Conservation (phyloP, 306 rosid genomes). For the Sesbania bispinosa region DNA sequence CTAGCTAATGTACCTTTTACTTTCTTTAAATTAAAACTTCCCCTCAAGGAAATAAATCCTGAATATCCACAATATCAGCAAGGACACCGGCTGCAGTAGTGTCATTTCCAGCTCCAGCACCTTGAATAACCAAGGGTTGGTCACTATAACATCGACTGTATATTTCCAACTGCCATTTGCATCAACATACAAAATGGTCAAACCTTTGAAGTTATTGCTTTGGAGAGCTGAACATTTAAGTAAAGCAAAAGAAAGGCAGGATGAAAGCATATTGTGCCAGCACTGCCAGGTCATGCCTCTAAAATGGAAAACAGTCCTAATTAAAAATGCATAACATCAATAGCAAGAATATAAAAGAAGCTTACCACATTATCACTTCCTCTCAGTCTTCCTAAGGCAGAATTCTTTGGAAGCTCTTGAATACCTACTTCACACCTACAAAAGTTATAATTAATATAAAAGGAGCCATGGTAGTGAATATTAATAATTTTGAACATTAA, state of each 20-base stretch:
- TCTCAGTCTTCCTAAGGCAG: constrained; percentile 83
- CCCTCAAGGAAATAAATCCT: constrained; percentile 59
- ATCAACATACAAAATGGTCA: constrained; percentile 17
- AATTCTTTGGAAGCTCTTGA: constrained; percentile 74
- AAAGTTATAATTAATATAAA: background rate
- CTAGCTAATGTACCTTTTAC: background rate
- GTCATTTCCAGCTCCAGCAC: constrained; percentile 98
- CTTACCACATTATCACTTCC: constrained; percentile 97
- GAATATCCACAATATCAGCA: constrained; percentile 88
- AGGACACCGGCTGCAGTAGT: constrained; percentile 96
- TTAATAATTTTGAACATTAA: background rate
- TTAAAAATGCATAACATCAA: background rate
- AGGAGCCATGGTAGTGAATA: background rate
- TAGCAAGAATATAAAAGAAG: constrained; percentile 4
- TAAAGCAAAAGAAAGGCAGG: background rate
- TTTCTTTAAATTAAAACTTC: background rate
- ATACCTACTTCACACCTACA: constrained; percentile 83
- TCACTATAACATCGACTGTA: constrained; percentile 70
- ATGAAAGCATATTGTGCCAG: background rate
- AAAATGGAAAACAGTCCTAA: background rate
- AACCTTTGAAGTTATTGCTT: background rate
- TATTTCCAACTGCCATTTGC: constrained; percentile 70
- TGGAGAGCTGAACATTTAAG: background rate
- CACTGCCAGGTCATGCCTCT: background rate
- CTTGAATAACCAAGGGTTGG: constrained; percentile 89